These are phyloP conservation scores for Elsinoe ampelina DNA, from an alignment of 2,329 filamentous ascomycete genomes.

Conservation along the genomic window DNA sequence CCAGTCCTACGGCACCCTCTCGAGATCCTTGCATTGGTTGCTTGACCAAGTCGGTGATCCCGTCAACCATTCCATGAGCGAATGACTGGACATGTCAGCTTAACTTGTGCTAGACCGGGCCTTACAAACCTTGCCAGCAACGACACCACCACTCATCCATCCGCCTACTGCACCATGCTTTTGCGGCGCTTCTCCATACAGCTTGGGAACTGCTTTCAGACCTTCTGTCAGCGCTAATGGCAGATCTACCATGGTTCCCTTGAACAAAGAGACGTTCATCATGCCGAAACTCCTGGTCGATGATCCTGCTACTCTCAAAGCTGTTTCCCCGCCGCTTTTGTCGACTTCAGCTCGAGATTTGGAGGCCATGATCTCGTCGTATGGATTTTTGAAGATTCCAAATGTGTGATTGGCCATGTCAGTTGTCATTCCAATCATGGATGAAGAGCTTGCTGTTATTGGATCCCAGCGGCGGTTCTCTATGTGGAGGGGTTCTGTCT, in stretches of 20 bases:
- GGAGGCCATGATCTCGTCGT: background rate
- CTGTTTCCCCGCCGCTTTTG: background rate
- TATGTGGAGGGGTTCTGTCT: constrained; percentile 24
- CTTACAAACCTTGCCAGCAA: background rate
- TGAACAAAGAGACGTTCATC: background rate
- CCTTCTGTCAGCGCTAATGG: background rate
- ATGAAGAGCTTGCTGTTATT: constrained; percentile 22
- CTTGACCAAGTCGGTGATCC: constrained; percentile 8
- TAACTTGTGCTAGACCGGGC: background rate
- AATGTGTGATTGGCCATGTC: constrained; percentile 14
- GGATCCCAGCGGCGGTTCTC: constrained; percentile 30
- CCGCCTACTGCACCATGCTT: background rate
- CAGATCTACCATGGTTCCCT: background rate
- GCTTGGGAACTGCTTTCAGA: background rate
- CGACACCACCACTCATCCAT: background rate
- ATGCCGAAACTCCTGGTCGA: background rate
- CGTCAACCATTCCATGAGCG: constrained; percentile 4
- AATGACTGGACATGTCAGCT: constrained; percentile 2
- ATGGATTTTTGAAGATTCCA: constrained; percentile 16
- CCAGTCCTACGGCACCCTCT: constrained; percentile 11
- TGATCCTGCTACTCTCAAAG: background rate
- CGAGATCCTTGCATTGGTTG: constrained; percentile 4
- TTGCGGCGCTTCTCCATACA: background rate
- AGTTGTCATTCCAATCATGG: constrained; percentile 14
- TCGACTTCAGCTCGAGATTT: background rate